Evolutionary conservation across 768 basidiomycete species (phyloP), one percentile per base, ranked within the genome.

Genomic region (Boletus edulis): DNA sequence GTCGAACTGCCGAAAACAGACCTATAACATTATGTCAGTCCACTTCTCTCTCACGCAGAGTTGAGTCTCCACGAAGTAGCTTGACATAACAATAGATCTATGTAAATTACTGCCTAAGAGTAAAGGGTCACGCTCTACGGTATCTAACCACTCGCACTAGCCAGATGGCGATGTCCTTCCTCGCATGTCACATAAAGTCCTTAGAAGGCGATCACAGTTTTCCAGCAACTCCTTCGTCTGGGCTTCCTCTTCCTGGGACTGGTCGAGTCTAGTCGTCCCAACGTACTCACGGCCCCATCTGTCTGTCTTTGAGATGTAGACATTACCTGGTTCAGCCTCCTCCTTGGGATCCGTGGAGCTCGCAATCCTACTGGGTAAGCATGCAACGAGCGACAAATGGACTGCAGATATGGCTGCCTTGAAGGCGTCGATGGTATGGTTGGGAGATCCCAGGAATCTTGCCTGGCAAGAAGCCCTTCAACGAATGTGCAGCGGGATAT

Each of bases 391-490:
- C 0, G 80, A 73, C n/a, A 87, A 66, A 66, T 92, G 81, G 6
- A 86, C 82, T 2, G 82, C 77, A 8, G 87, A 78, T 55, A 88
- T 73, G 5, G 91, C 86, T 11, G 84, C 85, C 63, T 85, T 85
- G 72, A 78, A 81, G 8, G 83, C 67, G 0, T 67, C 61, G 45
- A 91, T 87, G 14, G 83, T 73, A 60, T 90, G 89, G 62, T 87
- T 72, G 2, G 75, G 75, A 3, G 89, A 91, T 52, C 88, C 89
- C 32, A 85, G 65, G 22, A 80, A 66, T 17, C 91, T 87, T 31
- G 77, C 87, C 91, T 93, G 60, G 4, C 27, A 27, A 34, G 17
- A 38, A 22, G 42, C 20, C 17, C 49, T 41, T 59, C 44, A 65
- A 31, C 15, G n/a, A 50, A 31, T 45, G 5, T 11, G 37, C 31